Percentiles rank a stretch among this genome's conserved stretches.
Evolutionary conservation across 1,139 yeast species (phyloP).

Genomic region (Yamadazyma atmosphaerica): DNA sequence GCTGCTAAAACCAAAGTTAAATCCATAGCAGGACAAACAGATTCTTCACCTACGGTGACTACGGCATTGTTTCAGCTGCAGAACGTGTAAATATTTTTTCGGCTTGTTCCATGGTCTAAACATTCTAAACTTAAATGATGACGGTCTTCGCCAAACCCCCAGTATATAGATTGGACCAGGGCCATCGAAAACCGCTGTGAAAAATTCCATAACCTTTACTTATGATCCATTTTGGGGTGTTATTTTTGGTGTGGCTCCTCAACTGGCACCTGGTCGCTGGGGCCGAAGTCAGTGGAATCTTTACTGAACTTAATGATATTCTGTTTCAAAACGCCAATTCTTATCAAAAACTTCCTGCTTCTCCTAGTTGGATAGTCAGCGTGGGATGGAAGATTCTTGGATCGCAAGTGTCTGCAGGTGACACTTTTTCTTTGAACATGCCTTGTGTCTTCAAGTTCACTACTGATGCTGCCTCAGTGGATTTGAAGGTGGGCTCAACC

Average conservation of each 20-base stretch:
- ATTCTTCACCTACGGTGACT: background rate
- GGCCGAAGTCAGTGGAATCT: background rate
- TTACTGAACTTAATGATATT: background rate
- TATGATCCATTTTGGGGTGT: background rate
- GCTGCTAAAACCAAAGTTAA: too few relatives aligned
- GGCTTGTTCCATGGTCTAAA: background rate
- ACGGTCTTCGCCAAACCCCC: background rate
- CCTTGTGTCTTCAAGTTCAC: constrained; percentile 36
- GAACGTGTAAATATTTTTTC: too few relatives aligned
- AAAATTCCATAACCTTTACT: too few relatives aligned
- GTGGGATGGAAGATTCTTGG: constrained; percentile 26
- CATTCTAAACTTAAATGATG: background rate
- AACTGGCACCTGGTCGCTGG: background rate
- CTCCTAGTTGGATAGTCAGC: constrained; percentile 27
- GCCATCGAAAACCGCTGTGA: too few relatives aligned
- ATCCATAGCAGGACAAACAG: too few relatives aligned
- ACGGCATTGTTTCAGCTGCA: background rate
- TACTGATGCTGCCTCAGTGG: constrained; percentile 14
- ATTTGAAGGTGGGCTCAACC: constrained; percentile 18
- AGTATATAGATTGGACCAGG: background rate
- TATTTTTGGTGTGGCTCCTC: background rate
- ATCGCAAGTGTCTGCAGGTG: constrained; percentile 23
- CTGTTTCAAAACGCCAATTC: background rate
- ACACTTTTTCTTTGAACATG: constrained; percentile 30
- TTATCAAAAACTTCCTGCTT: background rate